A percentile compares a stretch with the other conserved stretches of the same genome.
Conservation (phyloP, 805 yeast genomes). For the Barnettozyma wickerhamii region DNA sequence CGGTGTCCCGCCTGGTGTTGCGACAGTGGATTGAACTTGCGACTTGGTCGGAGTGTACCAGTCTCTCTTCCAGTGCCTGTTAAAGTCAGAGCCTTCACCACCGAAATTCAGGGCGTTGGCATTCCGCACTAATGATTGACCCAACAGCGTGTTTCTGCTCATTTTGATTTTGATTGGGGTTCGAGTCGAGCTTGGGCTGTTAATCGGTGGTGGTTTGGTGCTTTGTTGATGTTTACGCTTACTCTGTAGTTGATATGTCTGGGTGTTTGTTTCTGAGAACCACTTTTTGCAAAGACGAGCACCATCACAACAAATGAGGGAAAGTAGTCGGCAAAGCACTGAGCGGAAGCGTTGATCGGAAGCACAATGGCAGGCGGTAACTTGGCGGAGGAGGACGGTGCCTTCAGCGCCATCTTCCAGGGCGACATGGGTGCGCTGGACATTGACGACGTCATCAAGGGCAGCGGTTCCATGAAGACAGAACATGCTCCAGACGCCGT, state of each 20-base stretch:
- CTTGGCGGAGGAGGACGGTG: constrained; percentile 34
- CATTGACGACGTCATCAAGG: constrained; percentile 16
- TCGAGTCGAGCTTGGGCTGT: neutral
- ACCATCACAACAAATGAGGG: no score
- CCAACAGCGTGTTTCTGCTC: constrained; percentile 17
- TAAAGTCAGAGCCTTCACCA: constrained; percentile 13
- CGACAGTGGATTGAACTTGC: constrained; percentile 11
- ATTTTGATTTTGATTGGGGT: neutral
- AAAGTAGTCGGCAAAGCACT: no score
- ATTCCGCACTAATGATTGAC: constrained; percentile 26
- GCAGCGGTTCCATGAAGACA: constrained; percentile 27
- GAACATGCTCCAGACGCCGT: constrained; percentile 88
- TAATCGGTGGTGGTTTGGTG: neutral
- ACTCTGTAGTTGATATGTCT: neutral
- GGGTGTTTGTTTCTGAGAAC: no score
- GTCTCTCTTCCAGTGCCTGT: constrained; percentile 26
- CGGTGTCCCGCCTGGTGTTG: constrained; percentile 22
- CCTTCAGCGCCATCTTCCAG: constrained; percentile 33
- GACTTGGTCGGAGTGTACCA: constrained; percentile 22
- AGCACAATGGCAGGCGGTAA: constrained; percentile 6
- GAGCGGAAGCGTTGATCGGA: no score
- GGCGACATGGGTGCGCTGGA: constrained; percentile 30
- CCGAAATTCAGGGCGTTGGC: constrained; percentile 20
- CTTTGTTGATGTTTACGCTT: neutral
- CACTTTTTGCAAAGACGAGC: no score